Conservation (phyloP, 2,329 filamentous ascomycete genomes). For the Sclerotinia glacialis region DNA sequence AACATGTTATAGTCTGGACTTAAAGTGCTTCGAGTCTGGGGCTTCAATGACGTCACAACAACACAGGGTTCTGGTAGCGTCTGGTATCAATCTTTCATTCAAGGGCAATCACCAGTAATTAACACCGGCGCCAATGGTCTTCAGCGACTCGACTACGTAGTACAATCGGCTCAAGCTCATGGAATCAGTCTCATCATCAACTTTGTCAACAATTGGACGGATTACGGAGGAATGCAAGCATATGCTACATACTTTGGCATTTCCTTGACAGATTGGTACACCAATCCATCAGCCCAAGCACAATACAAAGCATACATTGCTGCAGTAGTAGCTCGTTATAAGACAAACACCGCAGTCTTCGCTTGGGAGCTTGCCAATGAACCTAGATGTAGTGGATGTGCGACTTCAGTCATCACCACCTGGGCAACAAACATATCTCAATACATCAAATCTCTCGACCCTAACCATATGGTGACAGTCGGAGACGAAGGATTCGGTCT, state of each 20-base stretch:
- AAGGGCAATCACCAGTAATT: conserved; percentile 52
- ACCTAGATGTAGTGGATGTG: conserved; percentile 61
- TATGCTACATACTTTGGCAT: conserved; percentile 57
- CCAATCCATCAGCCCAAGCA: conserved; percentile 49
- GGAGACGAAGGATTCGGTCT: conserved; percentile 60
- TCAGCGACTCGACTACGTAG: conserved; percentile 62
- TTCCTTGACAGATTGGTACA: conserved; percentile 52
- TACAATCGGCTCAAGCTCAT: conserved; percentile 55
- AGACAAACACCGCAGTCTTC: conserved; percentile 57
- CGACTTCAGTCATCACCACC: conserved; percentile 54
- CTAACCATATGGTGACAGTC: conserved; percentile 59
- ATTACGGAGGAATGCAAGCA: conserved; percentile 63
- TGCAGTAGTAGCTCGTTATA: conserved; percentile 58
- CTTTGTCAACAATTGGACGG: conserved; percentile 68
- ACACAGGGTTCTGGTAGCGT: conserved; percentile 44
- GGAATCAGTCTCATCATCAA: conserved; percentile 63
- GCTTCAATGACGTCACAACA: conserved; percentile 57
- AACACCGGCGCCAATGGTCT: conserved; percentile 63
- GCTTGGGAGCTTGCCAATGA: conserved; percentile 71
- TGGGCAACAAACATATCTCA: conserved; percentile 58
- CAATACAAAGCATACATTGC: conserved; percentile 61
- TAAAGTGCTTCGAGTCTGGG: conserved; percentile 61
- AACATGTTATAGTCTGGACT: conserved; percentile 45
- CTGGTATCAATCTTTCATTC: conserved; percentile 45
- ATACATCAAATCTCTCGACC: conserved; percentile 64